Evolutionary conservation across 2,329 filamentous ascomycete genomes (phyloP).

Genomic region (Sporothrix curviconia): DNA sequence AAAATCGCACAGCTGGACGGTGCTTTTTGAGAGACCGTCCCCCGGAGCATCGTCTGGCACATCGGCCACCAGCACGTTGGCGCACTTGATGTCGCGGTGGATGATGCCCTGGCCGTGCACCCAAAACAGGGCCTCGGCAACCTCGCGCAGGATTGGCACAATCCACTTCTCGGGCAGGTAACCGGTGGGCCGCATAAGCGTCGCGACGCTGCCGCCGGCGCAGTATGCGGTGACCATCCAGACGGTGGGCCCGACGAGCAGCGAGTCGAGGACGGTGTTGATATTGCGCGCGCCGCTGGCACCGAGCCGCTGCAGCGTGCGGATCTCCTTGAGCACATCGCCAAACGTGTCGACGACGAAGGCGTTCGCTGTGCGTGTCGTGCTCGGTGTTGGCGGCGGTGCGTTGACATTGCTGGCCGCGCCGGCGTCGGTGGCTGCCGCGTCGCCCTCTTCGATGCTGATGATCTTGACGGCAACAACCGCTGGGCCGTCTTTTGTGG

Average conservation of each 20-base stretch:
- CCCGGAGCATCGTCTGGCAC: slow-evolving; percentile 48
- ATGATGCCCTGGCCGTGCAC: slow-evolving; percentile 64
- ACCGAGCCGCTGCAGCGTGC: slow-evolving; percentile 63
- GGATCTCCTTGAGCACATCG: slow-evolving; percentile 62
- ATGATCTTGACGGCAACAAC: slow-evolving; percentile 2
- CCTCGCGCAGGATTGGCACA: slow-evolving; percentile 36
- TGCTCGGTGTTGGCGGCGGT: neutral
- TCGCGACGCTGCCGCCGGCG: slow-evolving; percentile 73
- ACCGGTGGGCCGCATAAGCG: slow-evolving; percentile 56
- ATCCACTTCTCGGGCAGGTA: slow-evolving; percentile 51
- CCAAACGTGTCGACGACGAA: slow-evolving; percentile 57
- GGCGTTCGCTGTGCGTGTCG: slow-evolving; percentile 32
- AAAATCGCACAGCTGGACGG: slow-evolving; percentile 77
- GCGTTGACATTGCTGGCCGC: neutral
- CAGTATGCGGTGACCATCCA: slow-evolving; percentile 87
- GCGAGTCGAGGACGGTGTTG: slow-evolving; percentile 71
- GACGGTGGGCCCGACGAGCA: slow-evolving; percentile 69
- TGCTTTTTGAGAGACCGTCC: slow-evolving; percentile 13
- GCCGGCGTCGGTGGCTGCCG: neutral
- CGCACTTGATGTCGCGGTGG: slow-evolving; percentile 66
- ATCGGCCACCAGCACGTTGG: slow-evolving; percentile 51
- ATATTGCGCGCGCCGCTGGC: slow-evolving; percentile 70
- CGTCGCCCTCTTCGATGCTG: slow-evolving; percentile 2
- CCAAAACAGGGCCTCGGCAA: slow-evolving; percentile 59
- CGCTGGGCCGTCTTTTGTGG: neutral